Percentiles rank a stretch among this genome's conserved stretches.
Evolutionary conservation across 331 rosid species (phyloP).

Genomic region (Telfairia occidentalis): DNA sequence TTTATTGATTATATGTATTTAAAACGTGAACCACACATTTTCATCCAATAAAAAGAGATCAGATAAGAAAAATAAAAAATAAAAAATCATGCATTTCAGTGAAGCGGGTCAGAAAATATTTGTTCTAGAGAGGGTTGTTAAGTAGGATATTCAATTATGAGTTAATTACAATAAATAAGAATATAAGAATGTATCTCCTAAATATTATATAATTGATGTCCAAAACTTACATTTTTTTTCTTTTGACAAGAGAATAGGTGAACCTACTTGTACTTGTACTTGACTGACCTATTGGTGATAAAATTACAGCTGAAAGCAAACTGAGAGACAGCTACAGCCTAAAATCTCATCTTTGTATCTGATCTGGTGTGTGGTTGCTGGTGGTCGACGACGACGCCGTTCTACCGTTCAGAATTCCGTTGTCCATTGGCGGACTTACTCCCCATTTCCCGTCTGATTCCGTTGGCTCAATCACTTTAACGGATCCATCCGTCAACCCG

Average conservation of each 20-base stretch:
- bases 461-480: slow-evolving; percentile 67
- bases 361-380: slow-evolving; percentile 67
- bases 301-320: slow-evolving; percentile 28
- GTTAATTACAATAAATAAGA: slow-evolving; percentile 18
- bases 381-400: slow-evolving; percentile 48
- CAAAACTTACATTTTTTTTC: slow-evolving; percentile 10
- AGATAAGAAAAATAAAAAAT: background rate
- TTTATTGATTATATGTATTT: too few species aligned
- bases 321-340: slow-evolving; percentile 3
- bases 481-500: slow-evolving; percentile 73
- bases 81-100: background rate
- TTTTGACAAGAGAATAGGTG: background rate
- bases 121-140: background rate
- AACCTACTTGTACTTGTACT: too few species aligned
- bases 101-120: background rate
- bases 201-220: slow-evolving; percentile 1
- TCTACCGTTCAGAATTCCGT: slow-evolving; percentile 49
- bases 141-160: slow-evolving; percentile 14
- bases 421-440: slow-evolving; percentile 41
- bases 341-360: slow-evolving; percentile 45
- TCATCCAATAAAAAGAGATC: background rate
- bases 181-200: slow-evolving; percentile 13
- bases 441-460: slow-evolving; percentile 85
- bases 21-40: too few species aligned
- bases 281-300: slow-evolving; percentile 9